A percentile compares a stretch with the other conserved stretches of the same genome.
Conservation (phyloP, 2,329 filamentous ascomycete genomes). For the Passalora sequoiae region DNA sequence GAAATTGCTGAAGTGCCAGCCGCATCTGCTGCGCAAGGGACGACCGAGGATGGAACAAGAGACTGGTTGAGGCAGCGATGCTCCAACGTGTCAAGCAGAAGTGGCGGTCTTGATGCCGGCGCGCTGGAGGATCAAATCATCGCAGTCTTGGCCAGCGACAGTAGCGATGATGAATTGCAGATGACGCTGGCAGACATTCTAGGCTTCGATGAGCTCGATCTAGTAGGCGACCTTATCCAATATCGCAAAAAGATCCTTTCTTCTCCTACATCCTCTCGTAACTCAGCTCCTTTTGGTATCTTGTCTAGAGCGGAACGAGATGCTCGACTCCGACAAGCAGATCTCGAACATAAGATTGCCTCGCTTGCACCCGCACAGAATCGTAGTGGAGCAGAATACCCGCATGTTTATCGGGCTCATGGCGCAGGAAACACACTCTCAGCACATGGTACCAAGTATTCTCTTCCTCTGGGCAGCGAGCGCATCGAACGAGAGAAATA, state of each 20-base stretch:
- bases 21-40: slow-evolving; percentile 34
- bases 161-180: slow-evolving; percentile 78
- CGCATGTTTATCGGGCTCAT: slow-evolving; percentile 84
- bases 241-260: slow-evolving; percentile 64
- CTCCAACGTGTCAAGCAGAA: slow-evolving; percentile 56
- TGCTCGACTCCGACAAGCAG: slow-evolving; percentile 67
- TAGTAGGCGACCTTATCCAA: slow-evolving; percentile 83
- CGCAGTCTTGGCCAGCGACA: slow-evolving; percentile 65
- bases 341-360: slow-evolving; percentile 77
- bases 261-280: slow-evolving; percentile 32
- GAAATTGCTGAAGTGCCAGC: slow-evolving; percentile 51
- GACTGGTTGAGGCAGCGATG: slow-evolving; percentile 71
- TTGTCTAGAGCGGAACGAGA: slow-evolving; percentile 74
- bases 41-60: slow-evolving; percentile 20
- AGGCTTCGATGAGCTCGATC: slow-evolving; percentile 87
- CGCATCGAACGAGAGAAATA: slow-evolving; percentile 69
- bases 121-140: slow-evolving; percentile 74
- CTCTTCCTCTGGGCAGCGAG: slow-evolving; percentile 69
- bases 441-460: slow-evolving; percentile 73
- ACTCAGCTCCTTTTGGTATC: slow-evolving; percentile 48
- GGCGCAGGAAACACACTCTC: slow-evolving; percentile 82
- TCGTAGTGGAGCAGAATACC: slow-evolving; percentile 70
- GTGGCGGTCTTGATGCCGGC: slow-evolving; percentile 61
- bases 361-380: slow-evolving; percentile 65
- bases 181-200: slow-evolving; percentile 83